Base-by-base conservation (phyloP, 306 rosid species). In the Fagus crenata region DNA sequence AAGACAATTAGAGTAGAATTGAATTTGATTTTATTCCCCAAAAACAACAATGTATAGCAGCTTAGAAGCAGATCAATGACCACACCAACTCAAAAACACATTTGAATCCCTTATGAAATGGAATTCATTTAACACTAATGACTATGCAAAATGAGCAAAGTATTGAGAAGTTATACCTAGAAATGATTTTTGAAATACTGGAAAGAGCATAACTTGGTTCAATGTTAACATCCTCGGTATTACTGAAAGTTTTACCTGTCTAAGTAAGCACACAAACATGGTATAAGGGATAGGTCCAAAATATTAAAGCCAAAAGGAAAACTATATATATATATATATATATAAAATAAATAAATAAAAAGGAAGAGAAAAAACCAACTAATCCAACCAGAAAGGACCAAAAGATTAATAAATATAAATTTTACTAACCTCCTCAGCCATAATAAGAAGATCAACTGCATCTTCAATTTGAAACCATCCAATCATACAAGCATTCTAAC, bases 401-500 rank as follows among this genome's bases (percentile, higher is more conserved):
- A 35, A 35, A 28, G 5, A 12, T 32, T 61, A 32, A 61, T 7
- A 22, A 32, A 14, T 18, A 35, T 33, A 12, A 63, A 63, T 63
- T 63, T 4, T 63, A 5, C 69, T 14, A 6, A 63, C 69, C 69
- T 63, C 69, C 42, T 63, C 37, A 63, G 69, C 69, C 69, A 35
- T 33, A 13, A 42, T 14, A 63, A 63, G 69, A 63, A 63, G 69
- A 63, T 33, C 42, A 14, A 13, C 42, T 63, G 41, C 17, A 63
- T 63, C 69, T 63, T 63, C 17, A 14, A 33, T 35, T 35, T 63
- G 69, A 63, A 63, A 63, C 69, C 69, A 63, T 63, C 69, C 69
- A 35, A 35, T 35, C 69, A 63, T 63, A 63, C 69, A 63, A 35
- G 69, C 69, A 63, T 35, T 63, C 69, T 63, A 63, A 13, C 11